Conservation (phyloP, 2,329 filamentous ascomycete species). For the Cladosporium colombiae region DNA sequence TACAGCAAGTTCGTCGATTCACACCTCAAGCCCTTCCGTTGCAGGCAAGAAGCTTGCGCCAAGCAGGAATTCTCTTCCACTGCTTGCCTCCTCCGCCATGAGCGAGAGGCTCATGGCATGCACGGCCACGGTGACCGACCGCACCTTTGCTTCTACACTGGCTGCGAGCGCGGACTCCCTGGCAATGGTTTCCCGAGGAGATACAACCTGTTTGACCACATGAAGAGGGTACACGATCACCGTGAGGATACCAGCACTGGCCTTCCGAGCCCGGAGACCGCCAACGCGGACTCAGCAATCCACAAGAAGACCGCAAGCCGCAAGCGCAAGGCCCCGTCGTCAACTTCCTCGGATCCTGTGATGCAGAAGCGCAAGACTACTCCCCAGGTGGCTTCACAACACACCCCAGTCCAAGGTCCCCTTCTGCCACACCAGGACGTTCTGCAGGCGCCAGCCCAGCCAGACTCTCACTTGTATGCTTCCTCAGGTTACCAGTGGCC, state of each 20-base stretch:
- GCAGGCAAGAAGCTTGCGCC: slow-evolving; percentile 81
- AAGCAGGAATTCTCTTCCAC: slow-evolving; percentile 92
- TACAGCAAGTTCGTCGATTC: slow-evolving; percentile 94
- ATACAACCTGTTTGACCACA: slow-evolving; percentile 96
- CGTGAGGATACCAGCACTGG: slow-evolving; percentile 33
- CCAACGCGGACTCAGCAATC: slow-evolving; percentile 17
- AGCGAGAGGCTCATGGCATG: slow-evolving; percentile 93
- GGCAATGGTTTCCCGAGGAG: slow-evolving; percentile 91
- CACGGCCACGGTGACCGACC: slow-evolving; percentile 93
- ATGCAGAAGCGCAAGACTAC: slow-evolving; percentile 22
- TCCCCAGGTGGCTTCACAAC: slow-evolving; percentile 4
- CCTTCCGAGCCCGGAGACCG: slow-evolving; percentile 18
- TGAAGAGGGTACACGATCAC: slow-evolving; percentile 85
- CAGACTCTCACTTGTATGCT: background rate
- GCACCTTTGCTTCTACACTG: slow-evolving; percentile 82
- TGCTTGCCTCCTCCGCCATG: slow-evolving; percentile 89
- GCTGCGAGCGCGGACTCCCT: slow-evolving; percentile 77
- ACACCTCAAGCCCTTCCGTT: slow-evolving; percentile 93
- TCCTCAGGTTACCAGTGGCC: slow-evolving; percentile 3
- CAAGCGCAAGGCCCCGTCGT: slow-evolving; percentile 33
- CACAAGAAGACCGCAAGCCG: slow-evolving; percentile 29
- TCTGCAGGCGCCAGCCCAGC: background rate
- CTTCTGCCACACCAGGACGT: slow-evolving; percentile 16
- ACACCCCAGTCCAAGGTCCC: slow-evolving; percentile 18
- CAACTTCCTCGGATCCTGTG: slow-evolving; percentile 26